Percentiles rank a stretch among this genome's conserved stretches.
Evolutionary conservation across 2,329 filamentous ascomycete species (phyloP).

Genomic region (Colletotrichum nymphaeae): DNA sequence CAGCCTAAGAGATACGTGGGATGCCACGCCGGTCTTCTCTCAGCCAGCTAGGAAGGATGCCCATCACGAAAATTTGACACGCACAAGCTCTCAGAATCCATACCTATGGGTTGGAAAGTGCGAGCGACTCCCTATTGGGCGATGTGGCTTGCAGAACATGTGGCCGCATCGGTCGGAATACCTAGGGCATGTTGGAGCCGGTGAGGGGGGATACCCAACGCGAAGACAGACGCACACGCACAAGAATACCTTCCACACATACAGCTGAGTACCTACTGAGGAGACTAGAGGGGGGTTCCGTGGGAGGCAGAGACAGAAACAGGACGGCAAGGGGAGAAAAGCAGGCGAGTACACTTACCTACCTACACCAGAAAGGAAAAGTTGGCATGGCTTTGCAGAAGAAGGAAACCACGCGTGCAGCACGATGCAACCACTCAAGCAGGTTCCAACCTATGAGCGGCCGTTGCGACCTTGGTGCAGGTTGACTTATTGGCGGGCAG

Average conservation of each 20-base stretch:
- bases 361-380: constrained; percentile 6
- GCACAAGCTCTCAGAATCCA: not conserved
- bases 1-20: not conserved
- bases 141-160: not conserved
- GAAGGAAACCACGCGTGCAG: constrained; percentile 26
- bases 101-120: not conserved
- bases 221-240: not conserved
- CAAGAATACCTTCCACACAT: not conserved
- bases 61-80: not conserved
- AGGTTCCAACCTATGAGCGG: constrained; percentile 12
- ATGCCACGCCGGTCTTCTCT: not conserved
- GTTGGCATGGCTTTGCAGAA: constrained; percentile 33
- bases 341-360: not conserved
- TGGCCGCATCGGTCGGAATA: not conserved
- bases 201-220: not conserved
- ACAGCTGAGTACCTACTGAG: not conserved
- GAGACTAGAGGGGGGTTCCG: too few species aligned
- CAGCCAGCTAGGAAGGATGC: not conserved
- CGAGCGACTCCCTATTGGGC: not conserved
- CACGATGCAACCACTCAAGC: constrained; percentile 30
- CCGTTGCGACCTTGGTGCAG: not conserved
- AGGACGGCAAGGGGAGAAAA: not conserved
- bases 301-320: not conserved
- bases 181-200: not conserved
- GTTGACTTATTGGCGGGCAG: not conserved